Evolutionary conservation across 2,329 filamentous ascomycete genomes (phyloP).

Genomic region (Tolypocladium inflatum): DNA sequence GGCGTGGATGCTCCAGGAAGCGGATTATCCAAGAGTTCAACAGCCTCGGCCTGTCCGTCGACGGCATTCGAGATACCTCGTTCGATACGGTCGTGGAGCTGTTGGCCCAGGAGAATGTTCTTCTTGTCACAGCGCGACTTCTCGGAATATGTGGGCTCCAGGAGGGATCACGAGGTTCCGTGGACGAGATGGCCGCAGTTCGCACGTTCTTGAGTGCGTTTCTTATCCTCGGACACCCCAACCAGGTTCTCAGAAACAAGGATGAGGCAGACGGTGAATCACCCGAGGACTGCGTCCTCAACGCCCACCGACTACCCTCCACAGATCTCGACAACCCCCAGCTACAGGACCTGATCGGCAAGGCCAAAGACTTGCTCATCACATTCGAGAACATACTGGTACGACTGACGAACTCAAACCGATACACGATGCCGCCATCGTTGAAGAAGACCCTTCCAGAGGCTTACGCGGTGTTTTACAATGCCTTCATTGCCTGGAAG

Average conservation of each 20-base stretch:
- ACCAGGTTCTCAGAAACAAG: slow-evolving; percentile 68
- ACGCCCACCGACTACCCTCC: slow-evolving; percentile 22
- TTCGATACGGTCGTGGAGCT: slow-evolving; percentile 68
- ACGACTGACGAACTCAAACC: slow-evolving; percentile 55
- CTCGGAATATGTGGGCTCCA: slow-evolving; percentile 61
- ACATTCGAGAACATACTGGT: slow-evolving; percentile 68
- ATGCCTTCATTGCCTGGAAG: slow-evolving; percentile 78
- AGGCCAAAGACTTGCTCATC: slow-evolving; percentile 67
- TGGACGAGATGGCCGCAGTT: slow-evolving; percentile 60
- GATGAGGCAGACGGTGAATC: slow-evolving; percentile 45
- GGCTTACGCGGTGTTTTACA: slow-evolving; percentile 63
- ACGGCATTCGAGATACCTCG: slow-evolving; percentile 57
- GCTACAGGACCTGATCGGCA: slow-evolving; percentile 62
- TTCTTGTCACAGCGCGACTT: slow-evolving; percentile 55
- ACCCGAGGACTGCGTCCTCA: slow-evolving; percentile 35
- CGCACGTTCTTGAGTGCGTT: slow-evolving; percentile 73
- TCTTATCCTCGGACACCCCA: slow-evolving; percentile 69
- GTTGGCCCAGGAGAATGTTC: slow-evolving; percentile 56
- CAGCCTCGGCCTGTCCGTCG: slow-evolving; percentile 58
- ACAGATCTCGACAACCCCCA: slow-evolving; percentile 50
- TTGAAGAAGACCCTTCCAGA: slow-evolving; percentile 56
- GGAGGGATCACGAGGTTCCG: slow-evolving; percentile 52
- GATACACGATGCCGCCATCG: slow-evolving; percentile 54
- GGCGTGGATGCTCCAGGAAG: slow-evolving; percentile 50
- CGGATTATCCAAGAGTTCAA: slow-evolving; percentile 56